Conservation (phyloP, 2,329 filamentous ascomycete species). For the Cephalotrichum gorgonifer region DNA sequence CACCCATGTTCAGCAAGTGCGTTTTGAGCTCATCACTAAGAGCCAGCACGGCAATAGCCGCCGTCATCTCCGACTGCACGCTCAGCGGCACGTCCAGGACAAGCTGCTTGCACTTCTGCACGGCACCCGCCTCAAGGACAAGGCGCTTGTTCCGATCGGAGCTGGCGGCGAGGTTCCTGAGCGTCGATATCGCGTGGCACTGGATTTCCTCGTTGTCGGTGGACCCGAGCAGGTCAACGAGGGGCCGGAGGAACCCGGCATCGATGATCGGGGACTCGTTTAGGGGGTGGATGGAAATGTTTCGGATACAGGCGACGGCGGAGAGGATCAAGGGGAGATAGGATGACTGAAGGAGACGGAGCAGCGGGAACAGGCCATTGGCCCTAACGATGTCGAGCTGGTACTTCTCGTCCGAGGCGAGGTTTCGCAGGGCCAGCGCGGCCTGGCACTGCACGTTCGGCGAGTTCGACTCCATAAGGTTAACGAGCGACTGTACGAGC, state of each 20-base stretch:
- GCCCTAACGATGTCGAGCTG: slow-evolving; percentile 94
- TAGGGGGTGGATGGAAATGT: slow-evolving; percentile 94
- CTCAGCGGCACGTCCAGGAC: slow-evolving; percentile 87
- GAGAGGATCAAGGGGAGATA: slow-evolving; percentile 94
- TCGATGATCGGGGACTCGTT: slow-evolving; percentile 99
- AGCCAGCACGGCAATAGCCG: slow-evolving; percentile 93
- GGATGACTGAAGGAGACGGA: slow-evolving; percentile 85
- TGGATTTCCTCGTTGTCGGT: slow-evolving; percentile 99
- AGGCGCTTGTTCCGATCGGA: slow-evolving; percentile 96
- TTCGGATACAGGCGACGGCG: slow-evolving; percentile 94
- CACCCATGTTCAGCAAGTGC: slow-evolving; percentile 79
- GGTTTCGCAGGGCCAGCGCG: slow-evolving; percentile 82
- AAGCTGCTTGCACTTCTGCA: slow-evolving; percentile 97
- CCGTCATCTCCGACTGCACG: slow-evolving; percentile 98
- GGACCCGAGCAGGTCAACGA: slow-evolving; percentile 87
- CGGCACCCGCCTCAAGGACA: slow-evolving; percentile 91
- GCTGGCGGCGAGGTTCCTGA: slow-evolving; percentile 90
- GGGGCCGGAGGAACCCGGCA: slow-evolving; percentile 84
- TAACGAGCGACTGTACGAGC: slow-evolving; percentile 85
- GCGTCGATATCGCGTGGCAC: slow-evolving; percentile 93
- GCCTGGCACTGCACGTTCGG: slow-evolving; percentile 98
- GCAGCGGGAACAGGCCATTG: slow-evolving; percentile 71
- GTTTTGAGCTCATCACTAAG: slow-evolving; percentile 93
- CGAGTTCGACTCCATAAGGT: slow-evolving; percentile 93
- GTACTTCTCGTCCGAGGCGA: slow-evolving; percentile 97